Base-by-base conservation (phyloP, 2,329 filamentous ascomycete species). In the Pezicula carpinea region DNA sequence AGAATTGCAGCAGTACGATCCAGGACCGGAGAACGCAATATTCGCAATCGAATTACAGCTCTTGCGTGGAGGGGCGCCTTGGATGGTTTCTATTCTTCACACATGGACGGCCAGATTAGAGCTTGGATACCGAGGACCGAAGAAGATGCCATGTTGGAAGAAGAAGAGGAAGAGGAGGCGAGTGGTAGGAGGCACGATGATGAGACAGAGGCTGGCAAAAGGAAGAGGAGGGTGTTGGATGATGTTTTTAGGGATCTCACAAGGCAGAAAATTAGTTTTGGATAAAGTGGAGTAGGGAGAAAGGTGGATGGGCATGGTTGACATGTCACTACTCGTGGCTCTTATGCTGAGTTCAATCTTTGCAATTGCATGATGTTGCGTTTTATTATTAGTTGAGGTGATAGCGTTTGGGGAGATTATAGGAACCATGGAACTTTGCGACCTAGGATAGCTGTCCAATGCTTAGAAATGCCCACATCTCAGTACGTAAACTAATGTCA, bases 81-180 rank as follows among this genome's bases (percentile, higher is more conserved):
- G 1, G 87, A 88, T 26, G 74, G 77, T 18, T 75, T 96, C 48
- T 95, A 89, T 67, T 93, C 89, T 44, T 85, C 83, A 2, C 89
- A 96, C 59, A 75, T 84, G 3, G 89, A 96, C 62, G 92, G 92
- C 0, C 85, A 84, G 44, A 92, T 97, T 48, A 77, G 85, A 38
- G 79, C 80, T 4, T 96, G 92, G 90, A 75, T 76, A 56, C 86
- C 88, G 2, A 70, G 71, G 31, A 67, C 80, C 5, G 66, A 71
- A 1, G 79, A 76, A 4, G 70, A 68, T 29, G 67, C 79, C 54
- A 63, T 77, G 55, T 54, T 80, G 42, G 72, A 71, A 11, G 71
- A 74, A 32, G 69, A 72, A 11, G 71, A 72, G 3, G 65, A 69
- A 14, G 60, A 64, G 4, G 65, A 69, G 14, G 60, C 64, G 4